Conservation (phyloP, 1,284 basidiomycete species). For the Sanguinoderma infundibulare region DNA sequence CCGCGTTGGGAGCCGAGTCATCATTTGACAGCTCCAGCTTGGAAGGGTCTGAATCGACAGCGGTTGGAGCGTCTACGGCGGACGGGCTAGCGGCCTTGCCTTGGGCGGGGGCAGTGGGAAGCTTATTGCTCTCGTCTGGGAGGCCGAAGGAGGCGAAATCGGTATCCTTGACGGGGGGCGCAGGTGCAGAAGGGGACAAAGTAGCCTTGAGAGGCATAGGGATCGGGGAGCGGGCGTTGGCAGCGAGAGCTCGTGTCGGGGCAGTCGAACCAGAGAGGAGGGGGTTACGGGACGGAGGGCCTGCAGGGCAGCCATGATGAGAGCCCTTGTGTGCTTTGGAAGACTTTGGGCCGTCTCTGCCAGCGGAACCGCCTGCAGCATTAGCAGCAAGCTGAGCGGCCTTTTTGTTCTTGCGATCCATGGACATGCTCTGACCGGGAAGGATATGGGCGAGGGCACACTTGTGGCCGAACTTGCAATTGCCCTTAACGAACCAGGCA, state of each 20-base stretch:
- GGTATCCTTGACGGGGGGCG: slow-evolving; percentile 73
- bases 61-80: neutral
- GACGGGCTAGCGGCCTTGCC: slow-evolving; percentile 34
- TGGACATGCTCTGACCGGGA: slow-evolving; percentile 92
- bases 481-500: slow-evolving; percentile 94
- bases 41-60: slow-evolving; percentile 12
- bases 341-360: slow-evolving; percentile 35
- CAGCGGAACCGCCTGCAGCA: slow-evolving; percentile 50
- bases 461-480: slow-evolving; percentile 98
- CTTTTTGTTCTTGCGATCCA: slow-evolving; percentile 99
- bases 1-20: slow-evolving; percentile 2
- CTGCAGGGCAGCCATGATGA: slow-evolving; percentile 25
- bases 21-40: slow-evolving; percentile 16
- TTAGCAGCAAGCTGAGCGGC: slow-evolving; percentile 78
- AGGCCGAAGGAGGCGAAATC: slow-evolving; percentile 75
- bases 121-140: slow-evolving; percentile 55
- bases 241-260: slow-evolving; percentile 48
- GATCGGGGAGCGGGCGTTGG: slow-evolving; percentile 61
- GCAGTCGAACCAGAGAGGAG: slow-evolving; percentile 60
- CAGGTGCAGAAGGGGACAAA: slow-evolving; percentile 78
- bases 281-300: slow-evolving; percentile 41
- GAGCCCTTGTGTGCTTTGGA: slow-evolving; percentile 22
- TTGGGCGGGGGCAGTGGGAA: slow-evolving; percentile 52
- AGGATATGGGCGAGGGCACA: slow-evolving; percentile 94
- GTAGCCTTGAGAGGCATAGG: slow-evolving; percentile 71